A percentile compares a stretch with the other conserved stretches of the same genome.
phyloP scores from a whole-genome alignment of 352 stramenopile genomes.

The Phytophthora aleatoria region DNA sequence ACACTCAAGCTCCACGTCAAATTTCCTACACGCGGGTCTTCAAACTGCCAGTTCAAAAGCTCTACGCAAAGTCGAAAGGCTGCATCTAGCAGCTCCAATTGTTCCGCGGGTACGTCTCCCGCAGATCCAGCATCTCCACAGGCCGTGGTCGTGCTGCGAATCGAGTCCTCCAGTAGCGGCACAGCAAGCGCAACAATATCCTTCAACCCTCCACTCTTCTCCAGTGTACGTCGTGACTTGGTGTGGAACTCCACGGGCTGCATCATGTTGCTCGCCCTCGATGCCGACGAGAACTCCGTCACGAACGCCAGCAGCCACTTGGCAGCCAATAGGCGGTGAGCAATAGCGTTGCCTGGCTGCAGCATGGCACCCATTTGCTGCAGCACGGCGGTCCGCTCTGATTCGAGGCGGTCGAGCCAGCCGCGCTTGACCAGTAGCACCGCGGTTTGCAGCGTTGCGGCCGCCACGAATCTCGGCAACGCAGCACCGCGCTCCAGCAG shows the following conservation, averaged over 20 bases:
- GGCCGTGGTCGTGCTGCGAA: slow-evolving; percentile 61
- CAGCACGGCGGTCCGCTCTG: slow-evolving; percentile 61
- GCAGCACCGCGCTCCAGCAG: slow-evolving; percentile 61
- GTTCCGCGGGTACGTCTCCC: slow-evolving; percentile 52
- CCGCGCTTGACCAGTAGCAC: slow-evolving; percentile 82
- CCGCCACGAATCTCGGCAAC: slow-evolving; percentile 65
- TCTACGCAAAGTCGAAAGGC: slow-evolving; percentile 81
- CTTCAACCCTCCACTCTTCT: slow-evolving; percentile 62
- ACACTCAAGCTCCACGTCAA: slow-evolving; percentile 69
- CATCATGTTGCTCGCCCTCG: slow-evolving; percentile 76
- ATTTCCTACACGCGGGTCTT: slow-evolving; percentile 58
- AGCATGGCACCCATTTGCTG: slow-evolving; percentile 80
- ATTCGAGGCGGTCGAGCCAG: slow-evolving; percentile 69
- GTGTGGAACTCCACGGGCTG: slow-evolving; percentile 88
- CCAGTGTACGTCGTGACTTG: slow-evolving; percentile 62
- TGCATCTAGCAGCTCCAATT: slow-evolving; percentile 76
- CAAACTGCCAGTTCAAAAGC: slow-evolving; percentile 82
- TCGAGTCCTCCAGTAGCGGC: slow-evolving; percentile 72
- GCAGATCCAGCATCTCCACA: slow-evolving; percentile 34
- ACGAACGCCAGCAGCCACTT: slow-evolving; percentile 88
- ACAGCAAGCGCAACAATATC: slow-evolving; percentile 66
- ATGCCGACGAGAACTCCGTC: slow-evolving; percentile 85
- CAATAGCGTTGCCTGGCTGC: slow-evolving; percentile 30
- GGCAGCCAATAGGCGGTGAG: slow-evolving; percentile 63
- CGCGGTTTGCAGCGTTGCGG: slow-evolving; percentile 68